Evolutionary conservation across 768 basidiomycete genomes (phyloP).

Genomic region (Lactifluus rugatus): DNA sequence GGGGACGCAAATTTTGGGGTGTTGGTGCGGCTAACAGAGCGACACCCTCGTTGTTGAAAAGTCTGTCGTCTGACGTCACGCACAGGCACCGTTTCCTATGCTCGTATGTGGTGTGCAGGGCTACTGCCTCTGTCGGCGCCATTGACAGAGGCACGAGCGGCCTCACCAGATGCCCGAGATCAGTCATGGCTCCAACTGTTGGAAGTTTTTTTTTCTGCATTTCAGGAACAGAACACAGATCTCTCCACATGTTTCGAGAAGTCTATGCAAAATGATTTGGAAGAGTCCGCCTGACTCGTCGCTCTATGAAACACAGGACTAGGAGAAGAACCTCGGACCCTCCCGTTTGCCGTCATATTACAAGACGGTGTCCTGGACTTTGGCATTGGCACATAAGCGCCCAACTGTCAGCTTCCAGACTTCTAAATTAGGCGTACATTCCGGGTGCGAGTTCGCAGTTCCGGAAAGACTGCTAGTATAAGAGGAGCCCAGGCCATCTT

Average conservation of each 20-base stretch:
- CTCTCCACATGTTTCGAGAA: slow-evolving; percentile 1
- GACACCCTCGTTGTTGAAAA: not conserved
- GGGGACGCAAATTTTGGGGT: not conserved
- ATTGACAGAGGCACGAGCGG: not conserved
- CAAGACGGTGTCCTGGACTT: not conserved
- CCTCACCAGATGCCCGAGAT: not conserved
- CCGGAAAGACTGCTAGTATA: not conserved
- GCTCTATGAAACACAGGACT: not conserved
- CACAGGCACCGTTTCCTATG: not conserved
- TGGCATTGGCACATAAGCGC: not conserved
- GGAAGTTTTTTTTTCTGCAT: not conserved
- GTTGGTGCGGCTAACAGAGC: not conserved
- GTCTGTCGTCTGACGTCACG: not conserved
- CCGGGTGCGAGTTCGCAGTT: not conserved
- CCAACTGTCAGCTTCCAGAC: not conserved
- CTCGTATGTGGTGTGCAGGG: not conserved
- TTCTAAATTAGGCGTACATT: not conserved
- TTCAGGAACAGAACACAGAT: not conserved
- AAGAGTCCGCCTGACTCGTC: not conserved
- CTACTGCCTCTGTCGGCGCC: not conserved
- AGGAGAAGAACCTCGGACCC: not conserved
- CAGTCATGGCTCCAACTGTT: not conserved
- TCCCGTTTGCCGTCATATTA: not conserved
- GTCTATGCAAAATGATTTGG: not conserved
- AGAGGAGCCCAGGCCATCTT: not conserved